Evolutionary conservation across 140 eudicot species (phyloP), one percentile per base, ranked within the genome.

Genomic region (Ambrosia hybrid): DNA sequence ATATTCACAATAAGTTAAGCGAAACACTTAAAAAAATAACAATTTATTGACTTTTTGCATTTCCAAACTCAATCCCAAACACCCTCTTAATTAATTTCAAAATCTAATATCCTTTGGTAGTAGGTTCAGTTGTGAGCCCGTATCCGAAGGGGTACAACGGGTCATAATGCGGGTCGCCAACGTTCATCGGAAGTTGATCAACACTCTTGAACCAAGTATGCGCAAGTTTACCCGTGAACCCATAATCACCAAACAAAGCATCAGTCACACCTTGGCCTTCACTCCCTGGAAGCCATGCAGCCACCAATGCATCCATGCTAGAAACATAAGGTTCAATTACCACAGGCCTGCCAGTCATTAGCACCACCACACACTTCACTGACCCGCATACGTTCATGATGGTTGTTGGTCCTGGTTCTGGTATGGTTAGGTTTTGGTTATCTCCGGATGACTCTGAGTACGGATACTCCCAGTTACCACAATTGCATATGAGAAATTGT

Each of bases 231-330:
- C 96, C 96, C 7, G 81, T 75, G 41, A 89, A 86, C 0, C 88
- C 90, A 75, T 80, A 82, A 65, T 89, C 90, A 7, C 96, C 96
- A 67, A 77, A 89, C 39, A 89, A 52, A 65, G 83, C 91, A 78
- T 89, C 96, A 2, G 94, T 82, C 6, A 87, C 88, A 45, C 96
- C 94, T 83, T 84, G 85, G 11, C 96, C 94, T 76, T 89, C 89
- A 2, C 64, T 74, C 5, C 90, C 89, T 3, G 92, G 96, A 36
- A 86, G 90, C 91, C 88, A 89, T 9, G 86, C 96, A 57, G 94
- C 89, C 71, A 89, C 91, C 53, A 89, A 86, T 2, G 89, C 96
- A 38, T 87, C 91, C 1, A 89, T 76, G 5, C 60, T 74, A 3
- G 83, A 9, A 30, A 87, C 76, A 63, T 89, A 84, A 1, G 96